Evolutionary conservation across 169 alveolate species (phyloP).

Genomic region (Plasmodium adleri): DNA sequence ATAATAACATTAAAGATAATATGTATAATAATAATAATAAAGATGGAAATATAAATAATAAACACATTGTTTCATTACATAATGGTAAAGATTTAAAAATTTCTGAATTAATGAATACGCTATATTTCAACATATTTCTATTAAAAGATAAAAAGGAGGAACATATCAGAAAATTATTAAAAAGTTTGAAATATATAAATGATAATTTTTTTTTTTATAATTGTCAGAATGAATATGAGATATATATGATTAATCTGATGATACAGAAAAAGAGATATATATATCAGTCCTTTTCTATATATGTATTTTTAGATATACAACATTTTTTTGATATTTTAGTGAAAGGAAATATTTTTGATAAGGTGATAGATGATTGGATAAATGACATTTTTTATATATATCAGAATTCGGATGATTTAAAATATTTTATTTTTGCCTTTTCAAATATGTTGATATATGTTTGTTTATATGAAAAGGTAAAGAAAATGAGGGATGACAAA

Average conservation of each 20-base stretch:
- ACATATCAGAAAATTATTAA: conserved; percentile 33
- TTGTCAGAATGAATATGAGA: conserved; percentile 30
- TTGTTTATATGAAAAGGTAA: conserved; percentile 41
- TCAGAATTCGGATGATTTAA: conserved; percentile 69
- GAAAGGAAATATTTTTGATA: not conserved
- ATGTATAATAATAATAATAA: not conserved
- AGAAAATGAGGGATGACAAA: not conserved
- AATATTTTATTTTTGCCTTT: conserved; percentile 50
- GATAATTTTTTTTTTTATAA: conserved; percentile 21
- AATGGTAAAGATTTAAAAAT: conserved; percentile 15
- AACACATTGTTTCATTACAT: not conserved
- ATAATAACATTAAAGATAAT: not conserved
- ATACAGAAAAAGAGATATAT: conserved; percentile 64
- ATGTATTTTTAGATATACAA: conserved; percentile 51
- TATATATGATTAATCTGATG: conserved; percentile 24
- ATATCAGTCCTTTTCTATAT: conserved; percentile 65
- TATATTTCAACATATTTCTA: conserved; percentile 54
- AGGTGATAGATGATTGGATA: conserved; percentile 66
- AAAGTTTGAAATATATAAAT: conserved; percentile 41
- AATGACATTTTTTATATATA: conserved; percentile 61
- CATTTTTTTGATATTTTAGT: conserved; percentile 33
- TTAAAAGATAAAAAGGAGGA: conserved; percentile 53
- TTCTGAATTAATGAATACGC: conserved; percentile 25
- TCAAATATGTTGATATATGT: conserved; percentile 41
- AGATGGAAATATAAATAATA: not conserved